phyloP scores from a whole-genome alignment of 1,284 basidiomycete genomes.

The Puccinia novopanici region DNA sequence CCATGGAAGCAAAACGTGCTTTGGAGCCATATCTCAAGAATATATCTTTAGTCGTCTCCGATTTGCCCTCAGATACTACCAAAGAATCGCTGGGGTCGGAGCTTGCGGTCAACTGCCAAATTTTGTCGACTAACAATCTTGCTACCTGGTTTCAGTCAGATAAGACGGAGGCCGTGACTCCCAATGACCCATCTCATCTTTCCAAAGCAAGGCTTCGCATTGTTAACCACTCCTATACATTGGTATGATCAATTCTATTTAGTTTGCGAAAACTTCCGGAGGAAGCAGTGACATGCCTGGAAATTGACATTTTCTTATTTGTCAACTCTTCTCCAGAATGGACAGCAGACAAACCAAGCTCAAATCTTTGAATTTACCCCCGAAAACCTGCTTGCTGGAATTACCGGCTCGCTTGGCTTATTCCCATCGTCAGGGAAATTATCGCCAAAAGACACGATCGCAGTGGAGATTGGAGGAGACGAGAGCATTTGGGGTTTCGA shows the following conservation, averaged over 20 bases:
- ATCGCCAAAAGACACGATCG: constrained; percentile 14
- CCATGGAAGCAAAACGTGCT: constrained; percentile 14
- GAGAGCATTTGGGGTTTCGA: constrained; percentile 23
- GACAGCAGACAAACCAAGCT: background rate
- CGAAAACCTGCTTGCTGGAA: constrained; percentile 35
- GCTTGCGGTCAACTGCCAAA: background rate
- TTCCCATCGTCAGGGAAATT: constrained; percentile 19
- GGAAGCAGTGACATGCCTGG: background rate
- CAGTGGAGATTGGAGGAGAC: background rate
- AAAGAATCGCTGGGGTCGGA: background rate
- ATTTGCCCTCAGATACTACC: background rate
- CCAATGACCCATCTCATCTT: background rate
- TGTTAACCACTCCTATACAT: background rate
- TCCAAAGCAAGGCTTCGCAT: constrained; percentile 2
- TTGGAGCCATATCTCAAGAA: background rate
- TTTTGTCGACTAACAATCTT: background rate
- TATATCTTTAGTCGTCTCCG: constrained; percentile 26
- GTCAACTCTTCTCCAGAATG: background rate
- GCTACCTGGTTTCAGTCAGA: background rate
- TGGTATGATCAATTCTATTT: background rate
- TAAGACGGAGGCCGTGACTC: background rate
- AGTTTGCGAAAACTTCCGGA: background rate
- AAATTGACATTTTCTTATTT: background rate
- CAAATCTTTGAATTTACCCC: constrained; percentile 6
- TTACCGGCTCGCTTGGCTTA: constrained; percentile 29